Evolutionary conservation across 1,139 yeast genomes (phyloP).

Genomic region (Saccharomycopsis crataegensis): DNA sequence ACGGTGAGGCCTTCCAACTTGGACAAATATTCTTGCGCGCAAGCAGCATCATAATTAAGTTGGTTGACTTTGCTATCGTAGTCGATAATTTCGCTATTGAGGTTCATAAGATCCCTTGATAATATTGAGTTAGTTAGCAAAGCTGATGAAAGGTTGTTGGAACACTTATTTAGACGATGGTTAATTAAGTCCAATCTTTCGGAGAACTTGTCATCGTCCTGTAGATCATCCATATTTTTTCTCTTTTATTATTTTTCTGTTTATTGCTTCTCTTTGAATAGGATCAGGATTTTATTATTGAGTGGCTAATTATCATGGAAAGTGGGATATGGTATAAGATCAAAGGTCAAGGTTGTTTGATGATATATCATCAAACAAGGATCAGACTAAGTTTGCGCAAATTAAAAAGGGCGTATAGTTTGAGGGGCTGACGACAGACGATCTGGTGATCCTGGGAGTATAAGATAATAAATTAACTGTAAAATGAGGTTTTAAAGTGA

Average conservation of each 20-base stretch:
- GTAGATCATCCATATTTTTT: neutral
- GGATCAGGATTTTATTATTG: no score
- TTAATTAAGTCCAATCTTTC: slow-evolving; percentile 6
- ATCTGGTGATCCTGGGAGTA: no score
- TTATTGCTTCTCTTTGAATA: neutral
- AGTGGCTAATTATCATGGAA: neutral
- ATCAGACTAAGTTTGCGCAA: no score
- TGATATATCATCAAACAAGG: no score
- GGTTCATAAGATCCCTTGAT: slow-evolving; percentile 14
- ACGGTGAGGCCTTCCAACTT: slow-evolving; percentile 31
- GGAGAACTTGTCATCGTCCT: slow-evolving; percentile 1
- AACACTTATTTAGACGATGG: slow-evolving; percentile 8
- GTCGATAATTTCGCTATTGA: slow-evolving; percentile 15
- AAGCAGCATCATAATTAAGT: slow-evolving; percentile 10
- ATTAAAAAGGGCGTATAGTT: no score
- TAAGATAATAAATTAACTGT: no score
- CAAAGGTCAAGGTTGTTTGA: no score
- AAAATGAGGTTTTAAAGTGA: no score
- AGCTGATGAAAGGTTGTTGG: slow-evolving; percentile 8
- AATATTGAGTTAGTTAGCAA: slow-evolving; percentile 12
- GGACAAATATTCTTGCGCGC: slow-evolving; percentile 21
- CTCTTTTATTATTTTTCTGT: neutral
- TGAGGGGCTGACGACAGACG: no score
- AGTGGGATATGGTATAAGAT: neutral
- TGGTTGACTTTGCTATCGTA: slow-evolving; percentile 14